Evolutionary conservation across 352 stramenopile genomes (phyloP).

Genomic region (Elongisporangium anandrum): DNA sequence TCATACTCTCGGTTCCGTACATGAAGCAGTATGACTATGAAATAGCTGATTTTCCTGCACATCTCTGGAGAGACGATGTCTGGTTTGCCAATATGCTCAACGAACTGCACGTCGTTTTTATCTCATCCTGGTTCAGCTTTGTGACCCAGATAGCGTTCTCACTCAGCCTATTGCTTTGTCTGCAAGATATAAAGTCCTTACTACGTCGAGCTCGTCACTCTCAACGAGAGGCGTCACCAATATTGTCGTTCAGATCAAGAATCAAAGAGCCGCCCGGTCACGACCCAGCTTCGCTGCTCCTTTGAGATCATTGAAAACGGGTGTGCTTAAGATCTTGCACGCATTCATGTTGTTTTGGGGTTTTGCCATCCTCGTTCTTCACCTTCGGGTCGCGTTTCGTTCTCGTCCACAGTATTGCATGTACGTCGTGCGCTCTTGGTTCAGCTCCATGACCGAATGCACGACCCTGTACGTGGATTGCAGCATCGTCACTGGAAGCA

Average conservation of each 20-base stretch:
- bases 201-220: too few relatives aligned
- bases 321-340: too few relatives aligned
- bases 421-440: conserved; percentile 25
- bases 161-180: too few relatives aligned
- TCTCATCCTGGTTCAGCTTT: conserved; percentile 12
- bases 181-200: too few relatives aligned
- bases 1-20: conserved; percentile 18
- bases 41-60: conserved; percentile 11
- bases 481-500: background rate
- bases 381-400: conserved; percentile 9
- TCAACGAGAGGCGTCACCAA: too few relatives aligned
- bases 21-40: conserved; percentile 10
- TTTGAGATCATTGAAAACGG: too few relatives aligned
- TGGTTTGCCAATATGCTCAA: conserved; percentile 29
- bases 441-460: conserved; percentile 17
- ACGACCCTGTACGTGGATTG: conserved; percentile 30
- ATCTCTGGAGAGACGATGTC: conserved; percentile 14
- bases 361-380: background rate
- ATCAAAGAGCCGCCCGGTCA: too few relatives aligned
- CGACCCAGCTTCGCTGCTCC: too few relatives aligned
- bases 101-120: conserved; percentile 29
- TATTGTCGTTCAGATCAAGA: too few relatives aligned
- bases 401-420: conserved; percentile 10
- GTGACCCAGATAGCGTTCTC: too few relatives aligned
- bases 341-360: too few relatives aligned